These are phyloP conservation scores for Tubosaeta sp. DNA, from an alignment of 768 basidiomycete genomes.

Conservation along the genomic window DNA sequence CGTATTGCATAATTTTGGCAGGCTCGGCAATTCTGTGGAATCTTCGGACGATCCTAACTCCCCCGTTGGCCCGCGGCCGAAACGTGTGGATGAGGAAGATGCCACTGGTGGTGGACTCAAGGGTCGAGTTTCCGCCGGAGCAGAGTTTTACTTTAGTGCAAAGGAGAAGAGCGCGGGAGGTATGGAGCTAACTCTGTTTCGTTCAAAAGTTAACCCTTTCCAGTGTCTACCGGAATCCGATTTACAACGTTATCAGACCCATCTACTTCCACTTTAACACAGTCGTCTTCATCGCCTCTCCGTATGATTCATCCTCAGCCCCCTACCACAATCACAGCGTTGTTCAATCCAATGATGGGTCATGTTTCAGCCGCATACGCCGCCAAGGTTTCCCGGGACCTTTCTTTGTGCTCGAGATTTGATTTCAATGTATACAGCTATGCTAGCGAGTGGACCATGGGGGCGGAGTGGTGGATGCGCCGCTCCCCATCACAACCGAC, in stretches of 20 bases:
- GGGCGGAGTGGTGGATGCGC: constrained; percentile 94
- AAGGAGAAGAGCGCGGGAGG: constrained; percentile 92
- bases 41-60: constrained; percentile 31
- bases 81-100: constrained; percentile 94
- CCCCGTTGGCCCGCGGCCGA: constrained; percentile 38
- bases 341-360: constrained; percentile 95
- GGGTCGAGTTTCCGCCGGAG: constrained; percentile 88
- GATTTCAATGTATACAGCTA: constrained; percentile 98
- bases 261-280: constrained; percentile 56
- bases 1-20: constrained; percentile 89
- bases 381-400: constrained; percentile 78
- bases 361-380: constrained; percentile 91
- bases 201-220: neutral
- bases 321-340: constrained; percentile 89
- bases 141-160: constrained; percentile 90
- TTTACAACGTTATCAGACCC: constrained; percentile 89
- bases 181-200: constrained; percentile 24
- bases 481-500: constrained; percentile 37
- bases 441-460: constrained; percentile 94
- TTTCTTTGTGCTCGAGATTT: constrained; percentile 84
- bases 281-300: constrained; percentile 35
- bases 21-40: constrained; percentile 41
- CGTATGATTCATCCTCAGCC: constrained; percentile 54
- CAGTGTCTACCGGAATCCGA: constrained; percentile 91
- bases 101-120: constrained; percentile 87